A percentile compares a stretch with the other conserved stretches of the same genome.
Evolutionary conservation across 108 stramenopile genomes (phyloP).

Genomic region (Bacterosira constricta): DNA sequence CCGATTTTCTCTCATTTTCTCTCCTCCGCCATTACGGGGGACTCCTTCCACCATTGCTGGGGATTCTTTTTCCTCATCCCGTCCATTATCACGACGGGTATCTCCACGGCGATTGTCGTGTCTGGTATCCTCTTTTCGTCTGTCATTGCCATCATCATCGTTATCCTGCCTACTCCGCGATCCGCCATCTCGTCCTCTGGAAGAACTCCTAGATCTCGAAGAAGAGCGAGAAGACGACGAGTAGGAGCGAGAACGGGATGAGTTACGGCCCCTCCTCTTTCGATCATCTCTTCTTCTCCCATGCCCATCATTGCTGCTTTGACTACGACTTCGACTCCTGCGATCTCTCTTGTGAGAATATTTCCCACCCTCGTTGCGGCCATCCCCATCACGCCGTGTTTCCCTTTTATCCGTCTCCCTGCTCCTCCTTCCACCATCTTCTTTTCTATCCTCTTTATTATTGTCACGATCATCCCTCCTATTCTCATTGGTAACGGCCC

Average conservation of each 20-base stretch:
- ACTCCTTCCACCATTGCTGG: neutral
- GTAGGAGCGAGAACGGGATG: neutral
- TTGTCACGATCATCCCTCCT: constrained; percentile 1
- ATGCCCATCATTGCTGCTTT: constrained; percentile 1
- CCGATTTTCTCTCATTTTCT: neutral
- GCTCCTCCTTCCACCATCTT: too few species aligned
- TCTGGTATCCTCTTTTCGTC: neutral
- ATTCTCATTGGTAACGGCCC: neutral
- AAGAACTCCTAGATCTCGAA: too few species aligned
- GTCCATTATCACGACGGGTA: constrained; percentile 4
- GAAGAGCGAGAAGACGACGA: constrained; percentile 1
- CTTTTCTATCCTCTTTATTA: neutral
- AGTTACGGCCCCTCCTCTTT: neutral
- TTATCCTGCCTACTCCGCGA: neutral
- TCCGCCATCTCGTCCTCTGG: neutral
- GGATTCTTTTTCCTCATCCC: neutral
- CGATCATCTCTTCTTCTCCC: neutral
- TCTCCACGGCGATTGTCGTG: neutral
- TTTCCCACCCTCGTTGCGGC: neutral
- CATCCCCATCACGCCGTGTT: too few species aligned
- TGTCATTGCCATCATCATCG: neutral
- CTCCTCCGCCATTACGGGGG: constrained; percentile 2
- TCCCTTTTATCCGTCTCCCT: too few species aligned
- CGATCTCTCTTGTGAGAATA: neutral
- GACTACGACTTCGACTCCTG: constrained; percentile 5